Percentiles rank a stretch among this genome's conserved stretches.
Evolutionary conservation across 2,329 filamentous ascomycete genomes (phyloP).

Genomic region (Achaetomium macrosporum): DNA sequence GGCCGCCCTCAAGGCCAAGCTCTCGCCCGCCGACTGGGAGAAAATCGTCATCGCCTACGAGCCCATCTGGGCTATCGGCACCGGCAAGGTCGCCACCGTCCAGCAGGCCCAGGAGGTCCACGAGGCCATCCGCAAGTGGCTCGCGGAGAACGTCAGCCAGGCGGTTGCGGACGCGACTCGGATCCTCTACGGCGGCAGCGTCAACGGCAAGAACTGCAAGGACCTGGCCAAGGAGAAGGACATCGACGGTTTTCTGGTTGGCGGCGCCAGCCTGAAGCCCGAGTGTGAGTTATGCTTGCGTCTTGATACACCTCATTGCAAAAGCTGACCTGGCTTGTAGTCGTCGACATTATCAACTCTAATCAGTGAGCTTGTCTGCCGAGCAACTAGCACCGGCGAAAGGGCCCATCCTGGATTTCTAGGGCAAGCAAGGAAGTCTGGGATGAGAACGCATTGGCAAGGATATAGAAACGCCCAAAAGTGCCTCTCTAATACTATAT

Average conservation of each 20-base stretch:
- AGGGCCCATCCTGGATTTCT: constrained; percentile 6
- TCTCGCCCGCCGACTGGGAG: constrained; percentile 64
- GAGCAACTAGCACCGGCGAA: background rate
- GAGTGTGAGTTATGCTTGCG: constrained; percentile 59
- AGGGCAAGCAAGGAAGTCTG: constrained; percentile 10
- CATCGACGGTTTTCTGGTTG: constrained; percentile 97
- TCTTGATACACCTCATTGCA: background rate
- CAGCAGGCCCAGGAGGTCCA: constrained; percentile 93
- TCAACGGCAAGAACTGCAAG: constrained; percentile 96
- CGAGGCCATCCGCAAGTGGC: constrained; percentile 84
- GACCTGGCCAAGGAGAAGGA: constrained; percentile 88
- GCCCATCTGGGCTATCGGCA: constrained; percentile 95
- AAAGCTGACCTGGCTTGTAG: constrained; percentile 29
- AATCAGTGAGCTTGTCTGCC: constrained; percentile 37
- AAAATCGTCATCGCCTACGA: constrained; percentile 98
- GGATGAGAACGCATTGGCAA: constrained; percentile 7
- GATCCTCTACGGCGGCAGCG: constrained; percentile 93
- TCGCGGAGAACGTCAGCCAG: constrained; percentile 69
- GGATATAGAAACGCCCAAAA: constrained; percentile 11
- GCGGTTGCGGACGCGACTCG: constrained; percentile 78
- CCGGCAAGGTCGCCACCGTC: constrained; percentile 84
- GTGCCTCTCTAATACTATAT: constrained; percentile 6
- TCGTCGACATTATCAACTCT: constrained; percentile 57
- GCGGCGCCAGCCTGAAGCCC: constrained; percentile 93
- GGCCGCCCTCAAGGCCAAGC: constrained; percentile 65